Conservation (phyloP, 2,329 filamentous ascomycete genomes). For the Alternaria consortialis region DNA sequence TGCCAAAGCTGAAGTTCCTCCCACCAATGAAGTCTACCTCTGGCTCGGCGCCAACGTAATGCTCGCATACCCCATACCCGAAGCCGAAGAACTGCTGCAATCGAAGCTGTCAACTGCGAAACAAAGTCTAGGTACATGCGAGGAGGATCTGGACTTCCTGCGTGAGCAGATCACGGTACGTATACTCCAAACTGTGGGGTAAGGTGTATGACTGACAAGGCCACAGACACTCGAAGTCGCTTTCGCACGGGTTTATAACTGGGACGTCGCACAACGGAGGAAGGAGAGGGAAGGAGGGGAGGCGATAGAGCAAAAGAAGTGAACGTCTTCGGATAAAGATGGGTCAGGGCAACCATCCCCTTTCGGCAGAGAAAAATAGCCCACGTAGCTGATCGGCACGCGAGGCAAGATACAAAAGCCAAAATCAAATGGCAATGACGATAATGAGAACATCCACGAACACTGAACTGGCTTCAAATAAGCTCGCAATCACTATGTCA, state of each 20-base stretch:
- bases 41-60: constrained; percentile 99
- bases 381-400: neutral
- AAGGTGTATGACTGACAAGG: constrained; percentile 22
- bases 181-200: neutral
- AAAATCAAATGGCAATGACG: neutral
- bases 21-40: constrained; percentile 90
- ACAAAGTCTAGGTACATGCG: constrained; percentile 82
- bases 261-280: constrained; percentile 94
- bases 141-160: constrained; percentile 95
- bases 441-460: neutral
- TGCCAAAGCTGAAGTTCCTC: constrained; percentile 82
- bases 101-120: constrained; percentile 83
- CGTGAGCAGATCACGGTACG: constrained; percentile 91
- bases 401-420: neutral
- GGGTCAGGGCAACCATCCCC: neutral
- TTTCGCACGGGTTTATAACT: constrained; percentile 97
- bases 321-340: constrained; percentile 33
- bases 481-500: neutral
- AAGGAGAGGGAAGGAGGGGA: constrained; percentile 77
- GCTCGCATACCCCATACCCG: constrained; percentile 90
- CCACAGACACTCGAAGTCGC: constrained; percentile 94
- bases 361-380: neutral
- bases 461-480: neutral
- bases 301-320: constrained; percentile 55
- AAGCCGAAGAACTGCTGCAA: constrained; percentile 80